Conservation (phyloP, 805 yeast species). For the Barnettozyma pratensis region DNA sequence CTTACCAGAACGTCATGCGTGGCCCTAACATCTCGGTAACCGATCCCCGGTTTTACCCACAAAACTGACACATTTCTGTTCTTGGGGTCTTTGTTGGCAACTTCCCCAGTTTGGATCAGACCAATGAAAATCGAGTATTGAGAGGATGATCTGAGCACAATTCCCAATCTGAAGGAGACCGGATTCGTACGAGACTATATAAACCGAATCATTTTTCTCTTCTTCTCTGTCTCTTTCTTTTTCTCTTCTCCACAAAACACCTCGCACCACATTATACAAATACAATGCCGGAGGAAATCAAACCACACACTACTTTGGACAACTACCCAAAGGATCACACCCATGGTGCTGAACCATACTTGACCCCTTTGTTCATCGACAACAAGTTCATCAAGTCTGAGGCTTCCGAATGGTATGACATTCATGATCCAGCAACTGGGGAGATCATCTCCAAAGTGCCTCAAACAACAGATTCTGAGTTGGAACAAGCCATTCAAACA, state of each 20-base stretch:
- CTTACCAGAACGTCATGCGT: too few relatives aligned
- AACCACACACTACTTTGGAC: slow-evolving; percentile 30
- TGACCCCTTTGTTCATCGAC: slow-evolving; percentile 45
- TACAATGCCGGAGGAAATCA: slow-evolving; percentile 10
- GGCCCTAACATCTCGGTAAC: too few relatives aligned
- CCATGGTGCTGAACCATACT: slow-evolving; percentile 33
- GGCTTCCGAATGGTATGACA: slow-evolving; percentile 54
- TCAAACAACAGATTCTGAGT: slow-evolving; percentile 58
- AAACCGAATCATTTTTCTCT: neutral
- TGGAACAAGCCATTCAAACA: slow-evolving; percentile 56
- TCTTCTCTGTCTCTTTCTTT: neutral
- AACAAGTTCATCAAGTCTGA: slow-evolving; percentile 41
- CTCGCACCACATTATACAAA: neutral
- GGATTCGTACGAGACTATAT: neutral
- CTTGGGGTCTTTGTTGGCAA: too few relatives aligned
- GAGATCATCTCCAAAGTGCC: slow-evolving; percentile 61
- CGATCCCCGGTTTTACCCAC: too few relatives aligned
- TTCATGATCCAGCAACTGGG: slow-evolving; percentile 72
- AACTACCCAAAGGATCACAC: slow-evolving; percentile 39
- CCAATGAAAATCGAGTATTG: too few relatives aligned
- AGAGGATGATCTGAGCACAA: neutral
- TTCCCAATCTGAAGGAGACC: neutral
- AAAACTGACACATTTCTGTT: too few relatives aligned
- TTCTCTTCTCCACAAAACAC: slow-evolving; percentile 11
- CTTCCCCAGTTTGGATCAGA: too few relatives aligned